Base-by-base conservation (phyloP, 2,329 filamentous ascomycete species). In the Seiridium unicorne region DNA sequence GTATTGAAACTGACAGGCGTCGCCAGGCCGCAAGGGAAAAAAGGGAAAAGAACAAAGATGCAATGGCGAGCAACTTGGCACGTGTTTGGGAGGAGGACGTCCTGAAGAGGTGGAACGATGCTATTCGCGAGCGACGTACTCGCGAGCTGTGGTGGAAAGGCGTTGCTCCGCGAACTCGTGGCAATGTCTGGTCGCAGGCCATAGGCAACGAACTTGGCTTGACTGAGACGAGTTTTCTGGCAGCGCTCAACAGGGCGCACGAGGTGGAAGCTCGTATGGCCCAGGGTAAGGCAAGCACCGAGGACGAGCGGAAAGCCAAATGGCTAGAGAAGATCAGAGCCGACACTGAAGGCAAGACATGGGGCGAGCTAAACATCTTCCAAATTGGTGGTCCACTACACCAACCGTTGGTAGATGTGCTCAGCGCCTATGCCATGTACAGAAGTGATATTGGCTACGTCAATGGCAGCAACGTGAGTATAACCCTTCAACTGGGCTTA, bases 81-180 rank as follows among this genome's bases (percentile, higher is more conserved):
- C 78, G 82, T 32, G 79, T 91, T 31, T 95, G 91, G 91, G 90
- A 93, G 66, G 83, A 88, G 34, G 85, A 92, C 55, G 85, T 95
- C 11, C 76, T 95, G 7, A 90, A 90, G 0, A 87, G 91, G 56
- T 95, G 90, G 91, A 84, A 85, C 53, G 81, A 83, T 1, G 88
- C 89, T n/a, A 81, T 92, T 44, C 80, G 83, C 4, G 87, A 91
- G 70, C 85, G 86, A 46, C 79, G 84, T 36, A 92, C 89, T 1
- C 82, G 90, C 42, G 90, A 93, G 67, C 79, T 95, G 51, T 95
- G 90, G 90, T 95, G 91, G 91, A 84, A 86, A 61, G 91, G 91
- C 5, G 82, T 95, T 36, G 86, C 90, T 0, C 88, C 90, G 1
- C 82, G 88, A 60, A 87, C 85, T 70, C 83, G 91, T 38, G 89